Evolutionary conservation across 1,284 basidiomycete genomes (phyloP).

Genomic region (Trichosporon asahii): DNA sequence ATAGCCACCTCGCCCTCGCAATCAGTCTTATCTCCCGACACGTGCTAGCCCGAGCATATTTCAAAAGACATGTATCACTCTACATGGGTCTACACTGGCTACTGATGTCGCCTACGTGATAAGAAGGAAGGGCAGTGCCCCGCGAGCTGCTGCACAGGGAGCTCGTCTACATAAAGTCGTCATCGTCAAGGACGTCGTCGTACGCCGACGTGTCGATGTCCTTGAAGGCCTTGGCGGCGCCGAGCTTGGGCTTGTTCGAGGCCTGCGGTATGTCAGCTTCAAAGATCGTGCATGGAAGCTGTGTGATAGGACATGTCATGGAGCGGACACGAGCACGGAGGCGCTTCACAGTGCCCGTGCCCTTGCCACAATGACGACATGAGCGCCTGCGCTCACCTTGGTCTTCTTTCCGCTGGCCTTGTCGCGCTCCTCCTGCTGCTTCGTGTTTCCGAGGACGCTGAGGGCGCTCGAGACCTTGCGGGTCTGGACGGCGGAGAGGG

Average conservation of each 20-base stretch:
- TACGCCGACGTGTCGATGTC: constrained; percentile 75
- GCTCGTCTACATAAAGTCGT: constrained; percentile 47
- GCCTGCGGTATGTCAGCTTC: constrained; percentile 21
- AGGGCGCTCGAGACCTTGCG: constrained; percentile 77
- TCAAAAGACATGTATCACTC: constrained; percentile 3
- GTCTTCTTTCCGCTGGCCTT: constrained; percentile 87
- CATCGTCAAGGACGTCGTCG: constrained; percentile 74
- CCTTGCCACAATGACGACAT: not conserved
- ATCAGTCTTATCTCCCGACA: not conserved
- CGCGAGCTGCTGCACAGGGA: not conserved
- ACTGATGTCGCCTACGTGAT: not conserved
- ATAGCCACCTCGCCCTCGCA: too few species aligned
- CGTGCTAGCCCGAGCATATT: not conserved
- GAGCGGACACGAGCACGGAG: not conserved
- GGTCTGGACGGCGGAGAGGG: constrained; percentile 81
- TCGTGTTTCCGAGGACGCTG: constrained; percentile 84
- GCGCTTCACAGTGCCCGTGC: not conserved
- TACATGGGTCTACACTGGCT: constrained; percentile 10
- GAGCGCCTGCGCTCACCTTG: not conserved
- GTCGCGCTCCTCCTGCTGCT: constrained; percentile 82
- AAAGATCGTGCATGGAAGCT: constrained; percentile 3
- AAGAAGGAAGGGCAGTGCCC: not conserved
- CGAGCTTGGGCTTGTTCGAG: constrained; percentile 69
- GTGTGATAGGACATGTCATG: not conserved
- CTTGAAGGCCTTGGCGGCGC: constrained; percentile 60